Base-by-base conservation (phyloP, 176 grass and related monocot genomes). In the Eleusine coracana region DNA sequence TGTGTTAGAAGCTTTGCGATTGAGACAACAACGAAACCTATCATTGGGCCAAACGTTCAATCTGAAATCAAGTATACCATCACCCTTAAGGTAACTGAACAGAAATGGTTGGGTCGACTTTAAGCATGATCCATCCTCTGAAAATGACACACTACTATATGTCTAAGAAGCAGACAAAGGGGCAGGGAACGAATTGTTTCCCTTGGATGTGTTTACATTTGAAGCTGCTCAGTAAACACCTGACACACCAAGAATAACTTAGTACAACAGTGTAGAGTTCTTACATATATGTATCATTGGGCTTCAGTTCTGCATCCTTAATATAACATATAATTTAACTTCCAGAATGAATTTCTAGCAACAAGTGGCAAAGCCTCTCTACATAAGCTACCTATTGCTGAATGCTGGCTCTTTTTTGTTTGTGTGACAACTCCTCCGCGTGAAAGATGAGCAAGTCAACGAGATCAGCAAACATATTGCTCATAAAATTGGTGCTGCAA, bases 321-420 rank as follows among this genome's bases (percentile, higher is more conserved):
- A 21, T 56, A 21, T 56, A 67, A 52, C 74, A 74, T 84, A 78
- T 74, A 74, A 74, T 73, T 82, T 86, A 79, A 86, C 50, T 41
- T 52, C 79, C 84, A 74, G 59, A 74, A 73, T 54, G 68, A 86
- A 82, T 86, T 78, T 78, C 73, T 86, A 86, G 83, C 67, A 82
- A 68, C 83, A 77, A 58, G 39, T 73, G 83, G 79, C 55, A 76
- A 86, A 82, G 59, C 83, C 76, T 82, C 83, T 73, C 88, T 68
- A 90, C 74, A 83, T 15, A 68, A 62, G 39, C 83, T 82, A 82
- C 66, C 79, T 86, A 89, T 25, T 17, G 46, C 60, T 79, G 49
- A 67, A 70, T 25, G 54, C 38, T 73, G 67, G 78, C 67, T 62
- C 79, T 73, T 73, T 54, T 63, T 63, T 63, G 2, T 63, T 78